These are phyloP conservation scores for Blastobotrys elegans DNA, from an alignment of 1,139 yeast genomes.

Conservation along the genomic window DNA sequence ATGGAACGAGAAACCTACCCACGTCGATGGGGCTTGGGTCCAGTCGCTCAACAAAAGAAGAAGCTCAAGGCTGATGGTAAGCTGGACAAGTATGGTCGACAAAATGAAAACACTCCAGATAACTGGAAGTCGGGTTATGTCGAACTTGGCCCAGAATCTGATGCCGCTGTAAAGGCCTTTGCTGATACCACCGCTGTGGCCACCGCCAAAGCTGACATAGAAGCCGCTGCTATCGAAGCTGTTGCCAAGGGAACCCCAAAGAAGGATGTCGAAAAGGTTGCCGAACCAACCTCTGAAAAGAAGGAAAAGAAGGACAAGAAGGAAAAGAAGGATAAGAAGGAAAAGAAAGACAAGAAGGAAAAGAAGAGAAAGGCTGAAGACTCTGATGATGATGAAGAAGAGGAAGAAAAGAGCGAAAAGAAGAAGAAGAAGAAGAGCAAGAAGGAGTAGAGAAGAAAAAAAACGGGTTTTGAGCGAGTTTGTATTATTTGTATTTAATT, in stretches of 20 bases:
- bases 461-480: no score
- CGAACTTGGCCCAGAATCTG: constrained; percentile 51
- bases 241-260: constrained; percentile 41
- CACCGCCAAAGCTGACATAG: constrained; percentile 26
- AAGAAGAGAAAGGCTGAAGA: constrained; percentile 46
- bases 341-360: constrained; percentile 65
- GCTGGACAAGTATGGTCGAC: constrained; percentile 91
- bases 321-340: constrained; percentile 53
- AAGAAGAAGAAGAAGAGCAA: constrained; percentile 23
- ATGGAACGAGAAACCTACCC: constrained; percentile 99
- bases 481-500: no score
- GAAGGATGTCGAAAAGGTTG: constrained; percentile 42
- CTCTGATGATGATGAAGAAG: constrained; percentile 42
- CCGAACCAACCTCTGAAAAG: constrained; percentile 25
- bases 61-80: constrained; percentile 97
- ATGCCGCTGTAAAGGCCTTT: constrained; percentile 26
- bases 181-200: constrained; percentile 29
- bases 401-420: constrained; percentile 44
- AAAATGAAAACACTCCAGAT: constrained; percentile 88
- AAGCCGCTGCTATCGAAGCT: constrained; percentile 24
- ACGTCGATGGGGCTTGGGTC: constrained; percentile 99
- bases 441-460: no score
- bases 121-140: constrained; percentile 87
- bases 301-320: constrained; percentile 52
- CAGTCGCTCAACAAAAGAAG: constrained; percentile 97